These are phyloP conservation scores for Fusarium haematococcum DNA, from an alignment of 2,329 filamentous ascomycete species.

Conservation along the genomic window DNA sequence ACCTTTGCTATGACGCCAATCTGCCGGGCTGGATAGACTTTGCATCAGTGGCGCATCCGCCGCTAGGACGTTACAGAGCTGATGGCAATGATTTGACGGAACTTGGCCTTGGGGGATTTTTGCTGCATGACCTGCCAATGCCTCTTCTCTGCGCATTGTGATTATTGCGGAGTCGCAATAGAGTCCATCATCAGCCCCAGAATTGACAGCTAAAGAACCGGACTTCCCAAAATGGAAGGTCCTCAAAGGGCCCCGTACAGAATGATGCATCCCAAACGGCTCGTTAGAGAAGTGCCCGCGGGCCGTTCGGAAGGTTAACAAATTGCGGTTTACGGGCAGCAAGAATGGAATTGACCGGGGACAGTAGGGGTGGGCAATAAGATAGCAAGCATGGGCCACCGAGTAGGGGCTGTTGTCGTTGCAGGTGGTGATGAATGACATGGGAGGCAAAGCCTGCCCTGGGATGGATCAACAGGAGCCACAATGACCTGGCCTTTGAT, in stretches of 20 bases:
- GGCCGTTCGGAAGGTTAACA: not conserved
- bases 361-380: not conserved
- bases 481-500: conserved; percentile 4
- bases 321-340: not conserved
- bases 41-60: not conserved
- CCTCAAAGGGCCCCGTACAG: not conserved
- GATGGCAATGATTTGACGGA: not conserved
- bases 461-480: not conserved
- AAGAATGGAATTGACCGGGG: not conserved
- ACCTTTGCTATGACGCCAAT: not conserved
- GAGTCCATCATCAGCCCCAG: not conserved
- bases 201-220: not conserved
- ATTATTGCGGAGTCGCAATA: not conserved
- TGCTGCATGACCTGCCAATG: not conserved
- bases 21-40: not conserved
- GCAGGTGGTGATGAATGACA: conserved; percentile 4
- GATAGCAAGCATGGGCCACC: conserved; percentile 1
- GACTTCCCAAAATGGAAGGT: conserved; percentile 3
- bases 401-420: conserved; percentile 1
- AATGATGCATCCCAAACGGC: not conserved
- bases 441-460: not conserved
- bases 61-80: not conserved
- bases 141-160: not conserved
- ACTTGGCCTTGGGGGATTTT: not conserved
- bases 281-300: conserved; percentile 2